Conservation (phyloP, 345 rosid genomes). For the Aquilaria sinensis region DNA sequence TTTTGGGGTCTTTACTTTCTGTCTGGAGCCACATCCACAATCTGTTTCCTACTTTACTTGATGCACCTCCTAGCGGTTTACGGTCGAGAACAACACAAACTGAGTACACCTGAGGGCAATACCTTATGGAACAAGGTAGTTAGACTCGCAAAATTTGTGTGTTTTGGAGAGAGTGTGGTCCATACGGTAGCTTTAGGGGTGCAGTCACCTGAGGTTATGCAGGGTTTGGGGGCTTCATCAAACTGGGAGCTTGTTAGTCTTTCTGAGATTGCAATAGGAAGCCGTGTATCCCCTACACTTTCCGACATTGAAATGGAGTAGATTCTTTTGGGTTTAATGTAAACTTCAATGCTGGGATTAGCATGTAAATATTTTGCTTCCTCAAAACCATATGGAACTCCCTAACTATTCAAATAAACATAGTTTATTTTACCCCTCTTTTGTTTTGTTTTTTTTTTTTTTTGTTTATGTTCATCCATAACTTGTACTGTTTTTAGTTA, state of each 20-base stretch:
- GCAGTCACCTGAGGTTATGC: background rate
- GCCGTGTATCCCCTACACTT: background rate
- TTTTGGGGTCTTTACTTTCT: slow-evolving; percentile 35
- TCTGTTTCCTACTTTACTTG: slow-evolving; percentile 26
- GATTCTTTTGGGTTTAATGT: background rate
- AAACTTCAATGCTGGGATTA: too few species aligned
- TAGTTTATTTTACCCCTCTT: too few species aligned
- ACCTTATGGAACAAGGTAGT: slow-evolving; percentile 14
- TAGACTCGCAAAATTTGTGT: slow-evolving; percentile 8
- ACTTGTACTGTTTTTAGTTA: too few species aligned
- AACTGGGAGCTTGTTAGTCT: slow-evolving; percentile 11
- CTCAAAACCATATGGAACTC: too few species aligned
- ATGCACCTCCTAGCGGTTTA: slow-evolving; percentile 8
- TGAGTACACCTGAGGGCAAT: background rate
- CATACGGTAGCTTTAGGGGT: background rate
- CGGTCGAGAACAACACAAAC: background rate
- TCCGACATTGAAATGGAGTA: slow-evolving; percentile 8
- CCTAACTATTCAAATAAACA: too few species aligned
- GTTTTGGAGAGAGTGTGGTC: slow-evolving; percentile 6
- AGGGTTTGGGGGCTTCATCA: slow-evolving; percentile 10
- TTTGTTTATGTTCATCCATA: too few species aligned
- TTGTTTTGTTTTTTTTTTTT: background rate
- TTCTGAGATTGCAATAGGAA: background rate
- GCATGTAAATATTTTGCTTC: too few species aligned
- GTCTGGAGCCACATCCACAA: slow-evolving; percentile 27